Evolutionary conservation across 345 rosid species (phyloP).

Genomic region (Rhodamnia rubescens): DNA sequence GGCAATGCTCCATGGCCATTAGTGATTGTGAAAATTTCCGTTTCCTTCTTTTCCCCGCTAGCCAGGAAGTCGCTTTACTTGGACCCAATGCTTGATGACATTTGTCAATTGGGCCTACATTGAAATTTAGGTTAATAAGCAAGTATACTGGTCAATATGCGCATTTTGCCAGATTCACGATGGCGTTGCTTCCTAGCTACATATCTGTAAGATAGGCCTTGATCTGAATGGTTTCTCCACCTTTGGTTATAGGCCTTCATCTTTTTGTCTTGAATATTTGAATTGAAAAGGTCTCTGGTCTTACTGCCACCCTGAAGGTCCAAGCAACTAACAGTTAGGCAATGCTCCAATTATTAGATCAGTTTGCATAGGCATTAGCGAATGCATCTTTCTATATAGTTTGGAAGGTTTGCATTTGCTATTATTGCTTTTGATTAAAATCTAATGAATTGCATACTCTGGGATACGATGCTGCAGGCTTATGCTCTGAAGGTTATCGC

Average conservation of each 20-base stretch:
- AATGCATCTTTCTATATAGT: background rate
- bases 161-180: background rate
- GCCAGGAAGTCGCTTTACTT: background rate
- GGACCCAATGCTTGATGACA: background rate
- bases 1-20: background rate
- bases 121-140: background rate
- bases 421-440: background rate
- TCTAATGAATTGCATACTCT: background rate
- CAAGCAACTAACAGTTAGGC: background rate
- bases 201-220: background rate
- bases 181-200: background rate
- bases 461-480: conserved; percentile 14
- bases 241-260: background rate
- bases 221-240: background rate
- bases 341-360: background rate
- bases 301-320: background rate
- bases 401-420: background rate
- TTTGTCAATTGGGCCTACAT: background rate
- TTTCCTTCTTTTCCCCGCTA: background rate
- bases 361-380: background rate
- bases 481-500: conserved; percentile 36
- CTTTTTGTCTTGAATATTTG: background rate
- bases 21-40: background rate
- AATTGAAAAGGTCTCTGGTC: background rate
- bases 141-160: background rate